A percentile compares a stretch with the other conserved stretches of the same genome.
Evolutionary conservation across 1,284 basidiomycete species (phyloP).

Genomic region (Ustilago sp.): DNA sequence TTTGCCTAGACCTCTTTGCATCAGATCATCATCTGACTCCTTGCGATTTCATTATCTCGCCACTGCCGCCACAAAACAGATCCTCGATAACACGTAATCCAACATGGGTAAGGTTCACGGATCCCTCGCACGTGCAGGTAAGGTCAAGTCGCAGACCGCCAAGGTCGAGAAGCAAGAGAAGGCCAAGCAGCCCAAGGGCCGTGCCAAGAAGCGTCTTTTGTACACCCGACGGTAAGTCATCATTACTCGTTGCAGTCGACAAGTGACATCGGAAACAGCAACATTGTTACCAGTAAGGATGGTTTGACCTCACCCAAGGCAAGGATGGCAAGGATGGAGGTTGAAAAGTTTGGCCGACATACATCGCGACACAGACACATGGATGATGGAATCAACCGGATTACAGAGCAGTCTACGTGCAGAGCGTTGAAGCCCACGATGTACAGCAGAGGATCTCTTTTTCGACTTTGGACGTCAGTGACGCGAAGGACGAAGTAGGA

Average conservation of each 20-base stretch:
- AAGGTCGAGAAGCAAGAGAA: constrained; percentile 94
- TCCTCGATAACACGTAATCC: constrained; percentile 53
- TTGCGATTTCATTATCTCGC: constrained; percentile 1
- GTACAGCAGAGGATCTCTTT: background rate
- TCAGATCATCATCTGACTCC: constrained; percentile 28
- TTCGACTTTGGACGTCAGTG: background rate
- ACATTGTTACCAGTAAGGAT: background rate
- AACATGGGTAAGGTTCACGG: constrained; percentile 86
- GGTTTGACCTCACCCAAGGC: background rate
- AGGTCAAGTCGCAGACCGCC: constrained; percentile 97
- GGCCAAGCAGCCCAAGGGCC: constrained; percentile 94
- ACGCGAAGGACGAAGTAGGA: background rate
- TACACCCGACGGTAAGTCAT: constrained; percentile 87
- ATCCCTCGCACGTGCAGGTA: constrained; percentile 99
- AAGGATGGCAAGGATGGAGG: background rate
- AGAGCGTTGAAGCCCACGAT: background rate
- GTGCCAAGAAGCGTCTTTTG: constrained; percentile 93
- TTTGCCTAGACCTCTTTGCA: background rate
- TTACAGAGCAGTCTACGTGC: background rate
- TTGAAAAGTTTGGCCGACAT: no score
- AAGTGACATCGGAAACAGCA: constrained; percentile 15
- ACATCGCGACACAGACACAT: no score
- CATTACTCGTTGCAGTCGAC: background rate
- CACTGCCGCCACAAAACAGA: constrained; percentile 9
- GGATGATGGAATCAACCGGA: no score